Base-by-base conservation (phyloP, 2,329 filamentous ascomycete species). In the Bipolaris zeicola region DNA sequence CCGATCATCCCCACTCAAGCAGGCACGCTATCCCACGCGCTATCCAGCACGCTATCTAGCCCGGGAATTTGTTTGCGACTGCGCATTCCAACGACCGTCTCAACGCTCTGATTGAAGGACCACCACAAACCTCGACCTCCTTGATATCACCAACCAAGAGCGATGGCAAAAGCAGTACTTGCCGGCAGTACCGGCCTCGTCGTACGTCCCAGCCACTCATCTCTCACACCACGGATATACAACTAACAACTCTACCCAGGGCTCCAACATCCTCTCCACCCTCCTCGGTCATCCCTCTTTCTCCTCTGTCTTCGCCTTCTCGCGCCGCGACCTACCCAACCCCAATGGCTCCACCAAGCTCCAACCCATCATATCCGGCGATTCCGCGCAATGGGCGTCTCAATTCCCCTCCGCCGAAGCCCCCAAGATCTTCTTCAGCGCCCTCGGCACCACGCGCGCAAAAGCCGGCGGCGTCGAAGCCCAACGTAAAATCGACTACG, bases 401-500 rank as follows among this genome's bases (percentile, higher is more conserved):
- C 78, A 75, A 39, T 80, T 83, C 64, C 82, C 95, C 46, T 76
- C 79, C 1, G 20, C 49, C 33, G 77, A 89, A 43, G 84, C 87
- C 0, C 60, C 80, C 0, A 73, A 80, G 1, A 80, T 89, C 62
- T 88, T 95, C 78, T 87, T 94, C 78, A 92, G 90, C 2, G 86
- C 86, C 1, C 83, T 97, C 1, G 94, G 89, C 55, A 96, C 92
- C 2, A 97, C 93, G 0, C 85, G 87, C 46, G 89, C 81, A 0
- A 82, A 83, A 11, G 92, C 92, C 0, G 93, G 93, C 59, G 82
- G 89, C 55, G 79, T 96, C 63, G 88, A 87, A 26, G 87, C 88
- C 60, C 94, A 97, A 78, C 89, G 91, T 79, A 90, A 90, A 71
- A 90, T 97, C 62, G 94, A 97, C 78, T 86, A 92, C 72, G 92